Evolutionary conservation across 441 rosid genomes (phyloP).

Genomic region (Arabidopsis hybrid): DNA sequence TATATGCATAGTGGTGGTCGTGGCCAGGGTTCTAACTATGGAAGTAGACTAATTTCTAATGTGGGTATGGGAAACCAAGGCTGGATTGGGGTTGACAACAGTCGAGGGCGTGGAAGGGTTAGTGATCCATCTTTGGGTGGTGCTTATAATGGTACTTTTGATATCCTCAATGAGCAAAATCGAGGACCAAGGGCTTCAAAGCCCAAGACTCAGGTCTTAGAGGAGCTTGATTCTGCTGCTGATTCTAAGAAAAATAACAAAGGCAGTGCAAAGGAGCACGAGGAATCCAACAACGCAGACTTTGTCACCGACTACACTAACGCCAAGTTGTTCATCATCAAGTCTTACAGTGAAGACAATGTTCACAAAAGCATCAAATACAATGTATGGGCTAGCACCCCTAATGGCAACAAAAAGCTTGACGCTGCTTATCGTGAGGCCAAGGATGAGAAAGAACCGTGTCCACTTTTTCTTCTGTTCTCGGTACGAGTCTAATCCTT

Average conservation of each 20-base stretch:
- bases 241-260: slow-evolving; percentile 50
- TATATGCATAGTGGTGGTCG: slow-evolving; percentile 53
- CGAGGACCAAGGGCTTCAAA: slow-evolving; percentile 73
- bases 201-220: slow-evolving; percentile 57
- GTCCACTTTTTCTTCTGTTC: slow-evolving; percentile 66
- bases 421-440: slow-evolving; percentile 72
- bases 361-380: slow-evolving; percentile 78
- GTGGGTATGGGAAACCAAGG: slow-evolving; percentile 55
- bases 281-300: slow-evolving; percentile 52
- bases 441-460: slow-evolving; percentile 57
- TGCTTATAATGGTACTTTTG: slow-evolving; percentile 60
- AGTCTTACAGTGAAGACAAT: slow-evolving; percentile 79
- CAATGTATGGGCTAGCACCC: slow-evolving; percentile 74
- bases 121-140: slow-evolving; percentile 53
- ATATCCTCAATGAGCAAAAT: slow-evolving; percentile 72
- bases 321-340: slow-evolving; percentile 69
- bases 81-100: slow-evolving; percentile 60
- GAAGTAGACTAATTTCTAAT: slow-evolving; percentile 53
- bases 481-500: slow-evolving; percentile 52
- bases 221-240: slow-evolving; percentile 53
- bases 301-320: slow-evolving; percentile 55
- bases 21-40: slow-evolving; percentile 56
- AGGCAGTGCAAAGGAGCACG: slow-evolving; percentile 44
- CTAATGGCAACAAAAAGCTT: slow-evolving; percentile 71
- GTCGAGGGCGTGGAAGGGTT: slow-evolving; percentile 58